Percentiles rank a stretch among this genome's conserved stretches.
These are phyloP conservation scores for Globisporangium lucens DNA, from an alignment of 352 stramenopile species.

Conservation along the genomic window DNA sequence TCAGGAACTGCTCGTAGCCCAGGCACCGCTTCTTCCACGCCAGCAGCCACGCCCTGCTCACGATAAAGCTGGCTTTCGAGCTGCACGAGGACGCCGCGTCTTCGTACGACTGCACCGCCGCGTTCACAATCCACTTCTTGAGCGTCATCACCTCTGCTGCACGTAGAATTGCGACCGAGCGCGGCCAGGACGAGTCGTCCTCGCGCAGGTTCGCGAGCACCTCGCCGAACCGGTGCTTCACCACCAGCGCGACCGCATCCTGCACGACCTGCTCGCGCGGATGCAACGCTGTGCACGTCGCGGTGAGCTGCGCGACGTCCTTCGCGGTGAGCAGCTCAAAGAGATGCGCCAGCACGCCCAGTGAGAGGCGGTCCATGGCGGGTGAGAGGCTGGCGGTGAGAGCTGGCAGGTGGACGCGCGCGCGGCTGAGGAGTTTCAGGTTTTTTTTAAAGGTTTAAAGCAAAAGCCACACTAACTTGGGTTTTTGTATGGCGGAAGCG, in stretches of 20 bases:
- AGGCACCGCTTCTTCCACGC: slow-evolving; percentile 74
- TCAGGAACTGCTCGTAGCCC: slow-evolving; percentile 66
- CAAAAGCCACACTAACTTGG: no score
- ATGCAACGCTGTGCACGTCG: slow-evolving; percentile 42
- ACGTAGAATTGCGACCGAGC: slow-evolving; percentile 49
- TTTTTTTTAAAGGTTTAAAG: no score
- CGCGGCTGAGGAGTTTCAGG: background rate
- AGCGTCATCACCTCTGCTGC: slow-evolving; percentile 62
- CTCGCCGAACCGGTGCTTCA: slow-evolving; percentile 53
- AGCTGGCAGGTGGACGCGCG: background rate
- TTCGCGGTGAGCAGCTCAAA: slow-evolving; percentile 57
- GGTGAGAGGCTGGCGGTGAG: background rate
- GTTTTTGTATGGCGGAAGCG: no score
- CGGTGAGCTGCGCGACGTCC: slow-evolving; percentile 49
- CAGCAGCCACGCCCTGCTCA: slow-evolving; percentile 73
- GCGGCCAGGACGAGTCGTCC: slow-evolving; percentile 54
- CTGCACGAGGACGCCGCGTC: slow-evolving; percentile 27
- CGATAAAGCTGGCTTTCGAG: slow-evolving; percentile 40
- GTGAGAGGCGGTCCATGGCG: slow-evolving; percentile 60
- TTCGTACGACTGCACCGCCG: slow-evolving; percentile 35
- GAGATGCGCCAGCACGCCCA: slow-evolving; percentile 49
- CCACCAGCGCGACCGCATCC: slow-evolving; percentile 50
- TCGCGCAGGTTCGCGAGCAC: slow-evolving; percentile 51
- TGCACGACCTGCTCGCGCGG: slow-evolving; percentile 35
- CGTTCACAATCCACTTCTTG: slow-evolving; percentile 47